A percentile compares a stretch with the other conserved stretches of the same genome.
Evolutionary conservation across 2,329 filamentous ascomycete genomes (phyloP).

Genomic region (Exophiala dermatitidis): DNA sequence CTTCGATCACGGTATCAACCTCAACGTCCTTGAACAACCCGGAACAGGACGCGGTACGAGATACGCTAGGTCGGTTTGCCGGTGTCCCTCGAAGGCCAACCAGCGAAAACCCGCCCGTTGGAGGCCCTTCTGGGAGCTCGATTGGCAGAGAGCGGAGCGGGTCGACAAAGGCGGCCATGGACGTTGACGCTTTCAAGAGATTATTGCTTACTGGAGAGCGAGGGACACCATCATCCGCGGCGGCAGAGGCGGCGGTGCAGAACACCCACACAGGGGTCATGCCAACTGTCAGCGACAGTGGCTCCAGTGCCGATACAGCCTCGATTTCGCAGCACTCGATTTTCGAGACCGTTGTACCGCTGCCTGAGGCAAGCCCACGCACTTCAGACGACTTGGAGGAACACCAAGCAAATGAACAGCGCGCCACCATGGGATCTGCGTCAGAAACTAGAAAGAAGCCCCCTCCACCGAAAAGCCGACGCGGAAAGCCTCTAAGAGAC

Average conservation of each 20-base stretch:
- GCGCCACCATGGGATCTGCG: conserved; percentile 36
- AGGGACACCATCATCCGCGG: conserved; percentile 29
- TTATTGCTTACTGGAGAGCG: conserved; percentile 66
- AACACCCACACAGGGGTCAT: conserved; percentile 24
- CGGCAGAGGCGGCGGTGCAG: conserved; percentile 22
- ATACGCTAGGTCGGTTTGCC: conserved; percentile 25
- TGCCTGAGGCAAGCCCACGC: conserved; percentile 46
- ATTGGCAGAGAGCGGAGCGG: conserved; percentile 10
- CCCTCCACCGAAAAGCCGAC: conserved; percentile 67
- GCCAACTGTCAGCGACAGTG: conserved; percentile 33
- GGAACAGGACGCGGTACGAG: conserved; percentile 16
- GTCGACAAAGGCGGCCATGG: conserved; percentile 46
- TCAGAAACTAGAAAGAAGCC: conserved; percentile 55
- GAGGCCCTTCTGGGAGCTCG: neutral
- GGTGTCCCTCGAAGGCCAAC: conserved; percentile 11
- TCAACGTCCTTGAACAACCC: neutral
- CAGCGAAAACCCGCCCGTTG: neutral
- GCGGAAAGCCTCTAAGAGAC: conserved; percentile 64
- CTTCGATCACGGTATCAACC: conserved; percentile 12
- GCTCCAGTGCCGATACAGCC: conserved; percentile 52
- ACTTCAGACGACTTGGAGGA: conserved; percentile 54
- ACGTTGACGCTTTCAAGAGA: conserved; percentile 71
- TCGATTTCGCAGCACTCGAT: conserved; percentile 55
- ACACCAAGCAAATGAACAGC: conserved; percentile 44
- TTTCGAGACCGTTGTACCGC: conserved; percentile 45